Percentiles rank a stretch among this genome's conserved stretches.
Conservation (phyloP, 2,329 filamentous ascomycete species). For the Pseudocercospora crystallina region DNA sequence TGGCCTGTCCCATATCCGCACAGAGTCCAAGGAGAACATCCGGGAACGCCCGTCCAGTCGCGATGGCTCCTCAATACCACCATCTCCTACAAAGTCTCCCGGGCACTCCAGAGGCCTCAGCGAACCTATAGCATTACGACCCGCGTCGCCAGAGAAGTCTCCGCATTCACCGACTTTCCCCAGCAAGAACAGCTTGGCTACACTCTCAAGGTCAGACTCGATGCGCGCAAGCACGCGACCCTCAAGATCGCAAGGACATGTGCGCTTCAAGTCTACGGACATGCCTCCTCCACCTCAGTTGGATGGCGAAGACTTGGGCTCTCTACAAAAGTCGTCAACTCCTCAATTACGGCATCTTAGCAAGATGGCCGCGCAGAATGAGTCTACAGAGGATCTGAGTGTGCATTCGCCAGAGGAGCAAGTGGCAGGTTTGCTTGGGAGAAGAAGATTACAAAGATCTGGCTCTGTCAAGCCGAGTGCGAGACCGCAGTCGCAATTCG, state of each 20-base stretch:
- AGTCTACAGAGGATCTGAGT: slow-evolving; percentile 74
- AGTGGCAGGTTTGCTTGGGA: slow-evolving; percentile 81
- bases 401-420: slow-evolving; percentile 78
- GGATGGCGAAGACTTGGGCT: slow-evolving; percentile 64
- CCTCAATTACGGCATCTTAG: slow-evolving; percentile 86
- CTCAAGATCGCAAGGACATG: slow-evolving; percentile 30
- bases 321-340: slow-evolving; percentile 83
- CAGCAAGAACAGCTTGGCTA: slow-evolving; percentile 34
- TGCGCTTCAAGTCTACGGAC: slow-evolving; percentile 34
- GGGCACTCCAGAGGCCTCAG: slow-evolving; percentile 28
- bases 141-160: slow-evolving; percentile 26
- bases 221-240: slow-evolving; percentile 37
- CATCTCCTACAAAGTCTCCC: slow-evolving; percentile 24
- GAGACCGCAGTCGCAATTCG: slow-evolving; percentile 39
- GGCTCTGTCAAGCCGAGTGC: slow-evolving; percentile 56
- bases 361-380: slow-evolving; percentile 69
- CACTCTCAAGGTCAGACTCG: slow-evolving; percentile 38
- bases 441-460: slow-evolving; percentile 73
- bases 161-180: slow-evolving; percentile 27
- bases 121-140: slow-evolving; percentile 24
- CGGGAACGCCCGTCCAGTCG: slow-evolving; percentile 22
- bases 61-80: slow-evolving; percentile 14
- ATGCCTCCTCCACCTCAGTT: slow-evolving; percentile 29
- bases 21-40: slow-evolving; percentile 32
- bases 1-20: slow-evolving; percentile 18